These are phyloP conservation scores for Durotheca rogersii DNA, from an alignment of 495 filamentous ascomycete species.

Conservation along the genomic window DNA sequence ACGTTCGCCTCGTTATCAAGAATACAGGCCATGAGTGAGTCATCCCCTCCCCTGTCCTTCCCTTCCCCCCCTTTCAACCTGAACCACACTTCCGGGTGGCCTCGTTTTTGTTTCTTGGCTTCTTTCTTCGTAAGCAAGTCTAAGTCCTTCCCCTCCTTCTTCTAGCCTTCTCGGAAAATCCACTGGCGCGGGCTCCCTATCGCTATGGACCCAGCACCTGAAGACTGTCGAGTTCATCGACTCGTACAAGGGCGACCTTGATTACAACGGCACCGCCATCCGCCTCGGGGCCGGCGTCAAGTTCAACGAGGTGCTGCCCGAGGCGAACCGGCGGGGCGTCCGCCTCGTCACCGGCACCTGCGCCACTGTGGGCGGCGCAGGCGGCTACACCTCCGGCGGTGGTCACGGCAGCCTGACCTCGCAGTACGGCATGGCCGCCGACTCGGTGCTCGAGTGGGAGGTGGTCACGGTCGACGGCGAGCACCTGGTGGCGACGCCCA, in stretches of 20 bases:
- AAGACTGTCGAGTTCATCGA: too few relatives aligned
- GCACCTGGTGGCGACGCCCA: conserved; percentile 43
- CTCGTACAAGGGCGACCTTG: too few relatives aligned
- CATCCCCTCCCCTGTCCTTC: background rate
- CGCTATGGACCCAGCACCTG: too few relatives aligned
- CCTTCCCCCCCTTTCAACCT: too few relatives aligned
- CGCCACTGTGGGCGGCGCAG: background rate
- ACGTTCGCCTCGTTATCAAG: background rate
- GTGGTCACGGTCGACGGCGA: conserved; percentile 52
- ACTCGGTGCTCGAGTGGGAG: conserved; percentile 43
- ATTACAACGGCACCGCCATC: too few relatives aligned
- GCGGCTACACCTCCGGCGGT: conserved; percentile 56
- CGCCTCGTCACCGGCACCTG: background rate
- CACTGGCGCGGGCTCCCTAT: too few relatives aligned
- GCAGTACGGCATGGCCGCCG: conserved; percentile 47
- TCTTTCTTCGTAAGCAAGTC: too few relatives aligned
- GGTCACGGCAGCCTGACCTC: conserved; percentile 53
- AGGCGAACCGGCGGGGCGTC: background rate
- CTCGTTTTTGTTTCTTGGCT: too few relatives aligned
- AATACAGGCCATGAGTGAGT: background rate
- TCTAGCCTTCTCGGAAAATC: too few relatives aligned
- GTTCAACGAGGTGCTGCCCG: background rate
- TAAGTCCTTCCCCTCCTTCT: too few relatives aligned
- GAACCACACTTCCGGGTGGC: too few relatives aligned
- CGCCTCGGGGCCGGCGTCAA: too few relatives aligned